Conservation (phyloP, 768 basidiomycete species). For the Saitozyma podzolica region DNA sequence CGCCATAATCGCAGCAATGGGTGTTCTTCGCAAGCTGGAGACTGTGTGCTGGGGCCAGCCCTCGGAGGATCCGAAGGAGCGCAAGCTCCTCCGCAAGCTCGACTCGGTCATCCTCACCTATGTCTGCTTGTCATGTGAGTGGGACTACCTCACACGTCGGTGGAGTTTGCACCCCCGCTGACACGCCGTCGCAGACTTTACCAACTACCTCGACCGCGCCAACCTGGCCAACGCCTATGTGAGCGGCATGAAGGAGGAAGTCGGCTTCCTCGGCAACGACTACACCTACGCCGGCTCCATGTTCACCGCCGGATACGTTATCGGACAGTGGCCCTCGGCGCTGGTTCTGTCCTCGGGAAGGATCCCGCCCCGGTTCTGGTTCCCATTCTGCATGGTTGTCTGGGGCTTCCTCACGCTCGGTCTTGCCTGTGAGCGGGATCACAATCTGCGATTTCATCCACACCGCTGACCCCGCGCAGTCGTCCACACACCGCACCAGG, state of each 20-base stretch:
- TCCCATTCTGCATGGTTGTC: conserved; percentile 10
- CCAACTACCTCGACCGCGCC: conserved; percentile 31
- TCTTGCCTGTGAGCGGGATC: conserved; percentile 23
- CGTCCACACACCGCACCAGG: conserved; percentile 27
- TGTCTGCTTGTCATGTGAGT: conserved; percentile 31
- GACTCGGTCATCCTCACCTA: conserved; percentile 31
- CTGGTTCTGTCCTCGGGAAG: conserved; percentile 24
- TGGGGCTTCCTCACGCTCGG: conserved; percentile 20
- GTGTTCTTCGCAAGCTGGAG: too few relatives aligned
- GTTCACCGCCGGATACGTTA: conserved; percentile 16
- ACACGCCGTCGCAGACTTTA: conserved; percentile 11
- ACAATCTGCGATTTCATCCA: background rate
- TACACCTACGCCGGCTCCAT: conserved; percentile 21
- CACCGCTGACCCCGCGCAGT: conserved; percentile 7
- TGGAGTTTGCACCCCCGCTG: background rate
- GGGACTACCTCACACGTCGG: background rate
- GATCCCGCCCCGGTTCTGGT: conserved; percentile 19
- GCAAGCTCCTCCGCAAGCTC: conserved; percentile 19
- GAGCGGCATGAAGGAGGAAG: conserved; percentile 30
- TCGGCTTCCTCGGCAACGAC: conserved; percentile 26
- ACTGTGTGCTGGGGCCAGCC: conserved; percentile 26
- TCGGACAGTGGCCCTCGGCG: conserved; percentile 27
- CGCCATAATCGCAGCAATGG: too few relatives aligned
- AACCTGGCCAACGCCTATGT: conserved; percentile 39
- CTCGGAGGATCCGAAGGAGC: conserved; percentile 21